These are phyloP conservation scores for Oxytropis ochrocephala DNA, from an alignment of 306 rosid genomes.

Conservation along the genomic window DNA sequence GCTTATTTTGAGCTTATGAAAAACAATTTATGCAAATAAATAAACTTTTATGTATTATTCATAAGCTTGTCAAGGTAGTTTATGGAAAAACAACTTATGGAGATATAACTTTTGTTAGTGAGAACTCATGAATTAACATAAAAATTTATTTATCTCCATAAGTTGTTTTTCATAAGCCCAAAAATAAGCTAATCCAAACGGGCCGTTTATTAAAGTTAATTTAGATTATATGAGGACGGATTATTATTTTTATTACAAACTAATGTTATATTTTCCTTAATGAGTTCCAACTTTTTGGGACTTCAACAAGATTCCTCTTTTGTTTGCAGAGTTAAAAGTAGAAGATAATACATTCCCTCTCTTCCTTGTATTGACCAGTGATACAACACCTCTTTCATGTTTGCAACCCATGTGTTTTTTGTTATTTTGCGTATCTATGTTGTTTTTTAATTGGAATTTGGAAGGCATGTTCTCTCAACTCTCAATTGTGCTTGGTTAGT, in stretches of 20 bases:
- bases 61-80: no score
- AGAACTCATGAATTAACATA: no score
- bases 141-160: no score
- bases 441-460: neutral
- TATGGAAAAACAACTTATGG: no score
- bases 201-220: neutral
- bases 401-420: neutral
- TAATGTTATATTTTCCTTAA: neutral
- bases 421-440: neutral
- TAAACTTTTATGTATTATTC: no score
- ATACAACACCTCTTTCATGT: neutral
- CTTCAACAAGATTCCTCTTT: neutral
- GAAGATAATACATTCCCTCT: neutral
- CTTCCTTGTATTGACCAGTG: neutral
- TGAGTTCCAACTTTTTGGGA: neutral
- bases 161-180: no score
- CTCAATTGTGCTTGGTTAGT: neutral
- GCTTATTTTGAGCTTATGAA: no score
- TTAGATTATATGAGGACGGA: neutral
- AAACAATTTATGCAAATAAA: no score
- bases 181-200: no score
- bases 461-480: neutral
- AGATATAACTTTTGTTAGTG: no score
- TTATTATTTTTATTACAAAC: neutral
- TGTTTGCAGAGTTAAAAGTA: neutral